Evolutionary conservation across 768 basidiomycete species (phyloP).

Genomic region (Hydnomerulius pinastri): DNA sequence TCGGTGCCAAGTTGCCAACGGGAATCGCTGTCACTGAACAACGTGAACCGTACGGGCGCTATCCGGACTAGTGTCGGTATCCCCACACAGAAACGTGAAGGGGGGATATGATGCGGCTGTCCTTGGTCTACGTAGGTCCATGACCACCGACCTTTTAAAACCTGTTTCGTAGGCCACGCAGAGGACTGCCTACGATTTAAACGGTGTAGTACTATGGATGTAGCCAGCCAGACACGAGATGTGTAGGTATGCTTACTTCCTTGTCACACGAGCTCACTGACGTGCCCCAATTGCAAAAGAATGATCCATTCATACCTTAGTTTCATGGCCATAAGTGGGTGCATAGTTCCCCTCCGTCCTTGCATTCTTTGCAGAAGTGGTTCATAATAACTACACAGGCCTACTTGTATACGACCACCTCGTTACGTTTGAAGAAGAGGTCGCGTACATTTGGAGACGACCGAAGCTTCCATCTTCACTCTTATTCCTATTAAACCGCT

Average conservation of each 20-base stretch:
- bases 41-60: no score
- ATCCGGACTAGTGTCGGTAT: no score
- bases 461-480: conserved; percentile 40
- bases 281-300: background rate
- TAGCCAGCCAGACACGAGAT: background rate
- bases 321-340: conserved; percentile 1
- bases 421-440: conserved; percentile 37
- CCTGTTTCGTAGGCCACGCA: no score
- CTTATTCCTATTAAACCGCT: conserved; percentile 53
- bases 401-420: conserved; percentile 33
- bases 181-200: background rate
- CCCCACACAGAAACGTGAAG: no score
- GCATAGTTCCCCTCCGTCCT: background rate
- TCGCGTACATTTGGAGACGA: conserved; percentile 46
- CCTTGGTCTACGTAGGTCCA: no score
- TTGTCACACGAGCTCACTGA: background rate
- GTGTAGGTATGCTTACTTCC: background rate
- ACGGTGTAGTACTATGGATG: background rate
- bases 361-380: background rate
- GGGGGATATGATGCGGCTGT: no score
- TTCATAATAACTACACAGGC: conserved; percentile 17
- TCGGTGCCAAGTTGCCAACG: no score
- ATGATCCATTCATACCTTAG: background rate
- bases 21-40: no score
- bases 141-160: no score